Base-by-base conservation (phyloP, 2,329 filamentous ascomycete genomes). In the Alternaria atra region DNA sequence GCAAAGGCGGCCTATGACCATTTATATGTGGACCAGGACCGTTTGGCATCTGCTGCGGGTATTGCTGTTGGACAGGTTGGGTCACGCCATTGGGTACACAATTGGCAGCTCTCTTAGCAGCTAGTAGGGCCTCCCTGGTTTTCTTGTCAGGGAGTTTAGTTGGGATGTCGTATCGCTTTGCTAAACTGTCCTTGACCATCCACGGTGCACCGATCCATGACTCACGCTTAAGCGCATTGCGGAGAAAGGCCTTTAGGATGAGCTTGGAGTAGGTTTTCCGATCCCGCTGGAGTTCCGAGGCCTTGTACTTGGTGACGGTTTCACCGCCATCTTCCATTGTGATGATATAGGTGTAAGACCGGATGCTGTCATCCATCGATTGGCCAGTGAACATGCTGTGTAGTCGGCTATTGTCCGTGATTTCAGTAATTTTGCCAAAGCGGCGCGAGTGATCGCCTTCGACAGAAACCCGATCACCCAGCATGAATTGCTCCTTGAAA, bases 171-270 rank as follows among this genome's bases (percentile, higher is more conserved):
- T 95, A 97, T 64, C 90, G 86, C 46, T 88, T 87, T 1, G 95
- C 95, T 60, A 97, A 89, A 55, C 93, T 89, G 35, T 91, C 86
- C 80, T 96, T 97, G 17, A 98, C 94, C 56, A 97, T 83, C 95
- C 95, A 99, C 0, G 95, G 94, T 0, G 95, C 95, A n/a, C 94
- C 94, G 62, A 89, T 94, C 93, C 94, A 98, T 4, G 93, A 88
- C 73, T 98, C 95, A 63, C 94, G 85, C 2, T 90, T 91, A n/a
- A 97, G 91, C 0, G 93, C 95, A 79, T 96, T 94, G 77, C 97
- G 97, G 66, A 99, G 92, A 68, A 97, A 99, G 6, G 93, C 93
- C 34, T 94, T 89, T 40, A 99, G 84, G 77, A 97, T 94, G 50
- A 94, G 90, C 80, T 99, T 98, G 29, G 94, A 97, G 76, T 98